These are phyloP conservation scores for Neurospora tetrasperma DNA, from an alignment of 495 filamentous ascomycete species.

Conservation along the genomic window DNA sequence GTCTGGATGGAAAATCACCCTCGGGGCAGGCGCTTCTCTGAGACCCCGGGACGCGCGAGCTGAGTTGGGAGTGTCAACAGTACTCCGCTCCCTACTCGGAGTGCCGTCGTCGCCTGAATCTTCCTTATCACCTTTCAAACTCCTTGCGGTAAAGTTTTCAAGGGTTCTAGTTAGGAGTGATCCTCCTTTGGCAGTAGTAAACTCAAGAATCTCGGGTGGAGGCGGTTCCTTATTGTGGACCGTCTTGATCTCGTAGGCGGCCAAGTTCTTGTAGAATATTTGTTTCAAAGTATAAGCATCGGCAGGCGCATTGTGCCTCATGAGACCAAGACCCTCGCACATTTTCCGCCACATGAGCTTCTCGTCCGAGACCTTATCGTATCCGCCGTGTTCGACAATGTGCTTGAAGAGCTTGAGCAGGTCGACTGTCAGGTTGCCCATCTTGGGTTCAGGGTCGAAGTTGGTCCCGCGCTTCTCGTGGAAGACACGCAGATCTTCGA, in stretches of 20 bases:
- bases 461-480: conserved; percentile 63
- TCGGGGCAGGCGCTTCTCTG: conserved; percentile 66
- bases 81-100: conserved; percentile 50
- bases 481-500: conserved; percentile 52
- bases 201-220: conserved; percentile 71
- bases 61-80: conserved; percentile 49
- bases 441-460: conserved; percentile 62
- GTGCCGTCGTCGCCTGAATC: conserved; percentile 50
- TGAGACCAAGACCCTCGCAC: conserved; percentile 51
- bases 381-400: conserved; percentile 62
- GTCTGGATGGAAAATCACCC: conserved; percentile 75
- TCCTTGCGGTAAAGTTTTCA: conserved; percentile 53
- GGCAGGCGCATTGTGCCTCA: conserved; percentile 53
- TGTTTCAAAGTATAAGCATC: conserved; percentile 70
- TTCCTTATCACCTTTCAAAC: conserved; percentile 36
- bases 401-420: conserved; percentile 59
- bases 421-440: conserved; percentile 61
- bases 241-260: conserved; percentile 70
- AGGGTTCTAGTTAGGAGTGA: conserved; percentile 64
- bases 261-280: conserved; percentile 73
- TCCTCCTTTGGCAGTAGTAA: conserved; percentile 63
- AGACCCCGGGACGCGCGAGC: conserved; percentile 56
- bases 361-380: conserved; percentile 69
- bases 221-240: conserved; percentile 64
- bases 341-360: conserved; percentile 71